Base-by-base conservation (phyloP, 768 basidiomycete genomes). In the Boletus patriciae region DNA sequence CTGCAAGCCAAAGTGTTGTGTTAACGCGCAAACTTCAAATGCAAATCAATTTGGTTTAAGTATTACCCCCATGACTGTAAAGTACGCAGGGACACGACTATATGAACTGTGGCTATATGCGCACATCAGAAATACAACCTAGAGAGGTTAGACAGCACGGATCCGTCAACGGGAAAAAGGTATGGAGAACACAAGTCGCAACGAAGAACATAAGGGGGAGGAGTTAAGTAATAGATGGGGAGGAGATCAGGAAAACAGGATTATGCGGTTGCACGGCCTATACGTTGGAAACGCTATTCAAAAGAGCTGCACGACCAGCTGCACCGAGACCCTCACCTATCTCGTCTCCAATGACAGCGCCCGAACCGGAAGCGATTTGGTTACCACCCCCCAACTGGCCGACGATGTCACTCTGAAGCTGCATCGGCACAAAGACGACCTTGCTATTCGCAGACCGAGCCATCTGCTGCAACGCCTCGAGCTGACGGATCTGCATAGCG, bases 401-500 rank as follows among this genome's bases (percentile, higher is more conserved):
- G 23, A 76, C 74, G 33, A 91, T 73, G 61, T 92, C 89, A 65
- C 80, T 88, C 71, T 92, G 90, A 23, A 92, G 80, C 61, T 92
- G 89, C 92, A 94, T 94, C 13, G 91, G 92, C 31, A 94, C 94
- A 65, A 98, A 97, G 54, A 98, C 82, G 63, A 96, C 93, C 73
- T 98, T 98, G 80, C 82, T 86, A 62, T 81, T 80, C n/a, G 89
- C 84, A 16, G 84, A 85, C 74, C 91, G 90, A 46, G 95, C 91
- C 95, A 98, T 98, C 66, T 85, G 81, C 80, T 97, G 94, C 61
- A 98, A 82, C 46, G 94, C 92, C 73, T 99, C 96, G 60, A 98
- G 83, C 71, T 98, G 96, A 57, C 96, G 82, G 70, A 98, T 98
- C 74, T 97, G 94, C 94, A 98, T 97, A 52, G 96, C 96, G 21